Evolutionary conservation across 1,284 basidiomycete genomes (phyloP), one percentile per base, ranked within the genome.

Genomic region (Puccinia hordei): DNA sequence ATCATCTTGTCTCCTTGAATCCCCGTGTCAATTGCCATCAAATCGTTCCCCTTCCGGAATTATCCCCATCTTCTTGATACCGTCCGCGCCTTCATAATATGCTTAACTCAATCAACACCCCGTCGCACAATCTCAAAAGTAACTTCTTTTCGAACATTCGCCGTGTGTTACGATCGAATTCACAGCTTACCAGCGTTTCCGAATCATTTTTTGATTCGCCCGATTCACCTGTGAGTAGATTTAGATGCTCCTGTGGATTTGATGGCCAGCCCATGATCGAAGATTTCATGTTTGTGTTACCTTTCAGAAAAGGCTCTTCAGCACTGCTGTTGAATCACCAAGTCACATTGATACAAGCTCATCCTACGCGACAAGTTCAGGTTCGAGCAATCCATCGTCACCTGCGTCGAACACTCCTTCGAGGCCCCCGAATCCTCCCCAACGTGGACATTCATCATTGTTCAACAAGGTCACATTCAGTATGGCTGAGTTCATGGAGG

Each of bases 171-270:
- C 38, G 63, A 44, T 66, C 63, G 1, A 66, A 66, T 46, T 66
- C 63, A 10, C 63, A 66, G 46, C 63, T 66, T n/a, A 44, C 41
- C 41, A 66, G 63, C 24, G 35, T 66, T 2, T 41, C 63, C 38
- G 63, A 66, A 66, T 66, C 63, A 46, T 19, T 66, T n/a, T 66
- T 66, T 46, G 63, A 66, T 66, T 41, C 63, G 24, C 63, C 63
- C 41, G 63, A 66, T 66, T 41, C 63, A 44, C 63, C 63, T 15
- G 63, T 66, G n/a, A 66, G 63, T 66, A 24, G 19, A 41, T n/a
- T 30, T n/a, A n/a, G n/a, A n/a, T 6, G 4, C 8, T 30, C 15
- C 33, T 12, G 27, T 22, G 8, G 5, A 41, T 46, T 4, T 46
- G 2, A 27, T n/a, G 24, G 53, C 2, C 41, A 27, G 9, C n/a